A percentile compares a stretch with the other conserved stretches of the same genome.
Conservation (phyloP, 176 grass and related monocot genomes). For the Panicum miliaceum region DNA sequence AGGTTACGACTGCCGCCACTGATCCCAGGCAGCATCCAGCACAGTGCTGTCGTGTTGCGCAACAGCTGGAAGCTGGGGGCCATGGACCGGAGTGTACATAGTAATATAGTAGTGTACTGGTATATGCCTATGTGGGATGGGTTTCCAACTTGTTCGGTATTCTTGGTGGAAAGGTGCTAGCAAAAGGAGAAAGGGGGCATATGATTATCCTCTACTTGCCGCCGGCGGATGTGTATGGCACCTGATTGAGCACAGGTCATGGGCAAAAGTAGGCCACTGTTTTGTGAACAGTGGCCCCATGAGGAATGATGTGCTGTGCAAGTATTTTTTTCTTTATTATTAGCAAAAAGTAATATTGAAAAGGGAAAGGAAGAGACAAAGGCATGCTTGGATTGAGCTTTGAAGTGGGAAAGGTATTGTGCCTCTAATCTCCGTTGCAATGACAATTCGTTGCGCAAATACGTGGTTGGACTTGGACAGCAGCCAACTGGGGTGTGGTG, state of each 20-base stretch:
- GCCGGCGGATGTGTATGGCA: not conserved
- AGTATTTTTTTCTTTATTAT: not conserved
- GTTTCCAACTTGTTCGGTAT: constrained; percentile 13
- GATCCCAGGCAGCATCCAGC: constrained; percentile 2
- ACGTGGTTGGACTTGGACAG: too few relatives aligned
- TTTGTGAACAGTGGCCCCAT: not conserved
- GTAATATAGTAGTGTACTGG: not conserved
- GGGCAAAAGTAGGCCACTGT: constrained; percentile 10
- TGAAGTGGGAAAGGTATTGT: not conserved
- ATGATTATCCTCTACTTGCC: constrained; percentile 16
- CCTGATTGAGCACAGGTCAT: constrained; percentile 48
- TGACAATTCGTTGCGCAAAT: not conserved
- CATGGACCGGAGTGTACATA: not conserved
- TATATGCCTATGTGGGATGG: not conserved
- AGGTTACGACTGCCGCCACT: not conserved
- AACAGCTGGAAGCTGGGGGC: constrained; percentile 32
- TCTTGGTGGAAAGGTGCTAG: constrained; percentile 41
- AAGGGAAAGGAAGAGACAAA: not conserved
- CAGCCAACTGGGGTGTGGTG: not conserved
- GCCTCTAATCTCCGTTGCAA: not conserved
- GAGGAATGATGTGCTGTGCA: not conserved
- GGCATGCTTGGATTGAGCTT: not conserved
- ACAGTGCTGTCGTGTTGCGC: constrained; percentile 23
- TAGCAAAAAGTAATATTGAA: not conserved
- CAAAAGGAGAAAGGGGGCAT: not conserved